Conservation (phyloP, 805 yeast genomes). For the Metschnikowia gruessii region DNA sequence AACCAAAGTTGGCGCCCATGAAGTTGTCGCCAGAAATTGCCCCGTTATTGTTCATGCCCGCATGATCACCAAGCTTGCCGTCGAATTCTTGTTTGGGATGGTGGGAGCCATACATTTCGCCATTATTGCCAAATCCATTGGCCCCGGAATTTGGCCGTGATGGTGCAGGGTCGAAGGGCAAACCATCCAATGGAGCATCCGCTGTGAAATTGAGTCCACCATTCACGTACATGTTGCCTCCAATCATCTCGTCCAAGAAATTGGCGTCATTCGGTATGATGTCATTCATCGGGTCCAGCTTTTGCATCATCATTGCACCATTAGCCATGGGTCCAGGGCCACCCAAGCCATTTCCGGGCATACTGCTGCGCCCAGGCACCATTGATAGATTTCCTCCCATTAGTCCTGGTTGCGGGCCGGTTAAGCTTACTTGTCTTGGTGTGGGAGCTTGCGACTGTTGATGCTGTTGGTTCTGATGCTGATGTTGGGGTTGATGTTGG, state of each 20-base stretch:
- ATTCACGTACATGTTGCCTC: not conserved
- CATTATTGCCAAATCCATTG: not conserved
- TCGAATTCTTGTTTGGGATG: conserved; percentile 1
- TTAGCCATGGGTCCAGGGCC: not conserved
- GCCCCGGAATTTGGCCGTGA: conserved; percentile 4
- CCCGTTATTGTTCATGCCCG: conserved; percentile 10
- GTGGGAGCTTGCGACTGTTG: conserved; percentile 4
- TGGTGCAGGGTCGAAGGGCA: conserved; percentile 4
- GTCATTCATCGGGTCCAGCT: conserved; percentile 3
- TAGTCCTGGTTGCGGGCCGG: not conserved
- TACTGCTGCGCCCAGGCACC: not conserved
- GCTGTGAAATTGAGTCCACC: conserved; percentile 5
- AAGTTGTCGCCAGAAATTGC: conserved; percentile 4
- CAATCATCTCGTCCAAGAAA: conserved; percentile 9
- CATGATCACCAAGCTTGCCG: conserved; percentile 10
- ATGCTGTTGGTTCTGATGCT: not conserved
- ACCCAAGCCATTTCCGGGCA: not conserved
- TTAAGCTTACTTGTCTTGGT: not conserved
- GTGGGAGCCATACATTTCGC: conserved; percentile 1
- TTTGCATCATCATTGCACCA: not conserved
- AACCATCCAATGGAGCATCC: conserved; percentile 4
- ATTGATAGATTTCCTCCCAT: not conserved
- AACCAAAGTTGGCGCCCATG: conserved; percentile 4
- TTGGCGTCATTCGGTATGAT: conserved; percentile 1
- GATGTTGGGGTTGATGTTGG: conserved; percentile 1